Percentiles rank a stretch among this genome's conserved stretches.
These are phyloP conservation scores for Diaporthe batatas DNA, from an alignment of 2,329 filamentous ascomycete genomes.

Conservation along the genomic window DNA sequence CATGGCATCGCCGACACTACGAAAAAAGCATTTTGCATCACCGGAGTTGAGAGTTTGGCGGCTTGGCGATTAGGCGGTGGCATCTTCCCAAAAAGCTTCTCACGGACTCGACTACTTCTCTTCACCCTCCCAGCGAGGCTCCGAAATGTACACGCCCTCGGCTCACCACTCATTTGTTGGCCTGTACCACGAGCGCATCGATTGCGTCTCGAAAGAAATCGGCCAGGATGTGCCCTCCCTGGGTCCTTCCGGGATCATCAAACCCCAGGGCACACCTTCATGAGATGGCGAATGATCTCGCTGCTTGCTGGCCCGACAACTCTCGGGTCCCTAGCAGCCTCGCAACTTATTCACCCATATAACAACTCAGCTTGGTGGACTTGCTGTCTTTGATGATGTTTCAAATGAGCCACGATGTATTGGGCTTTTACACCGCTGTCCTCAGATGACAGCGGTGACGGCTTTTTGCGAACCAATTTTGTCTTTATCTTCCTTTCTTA, in stretches of 20 bases:
- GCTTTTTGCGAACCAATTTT: neutral
- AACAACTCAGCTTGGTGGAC: conserved; percentile 23
- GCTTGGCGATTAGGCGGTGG: conserved; percentile 35
- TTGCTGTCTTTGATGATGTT: conserved; percentile 28
- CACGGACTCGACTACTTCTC: conserved; percentile 2
- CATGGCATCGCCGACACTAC: conserved; percentile 14
- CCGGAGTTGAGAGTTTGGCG: conserved; percentile 41
- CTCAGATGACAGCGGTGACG: neutral
- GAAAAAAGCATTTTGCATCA: conserved; percentile 37
- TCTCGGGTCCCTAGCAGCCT: conserved; percentile 2
- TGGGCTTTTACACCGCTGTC: conserved; percentile 22
- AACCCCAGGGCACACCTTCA: neutral
- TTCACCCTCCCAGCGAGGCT: conserved; percentile 13
- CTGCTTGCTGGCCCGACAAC: neutral
- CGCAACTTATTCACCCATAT: conserved; percentile 16
- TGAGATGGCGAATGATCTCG: neutral
- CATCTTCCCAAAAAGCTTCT: conserved; percentile 27
- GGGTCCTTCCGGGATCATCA: neutral
- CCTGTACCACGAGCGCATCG: conserved; percentile 19
- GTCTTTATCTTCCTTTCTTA: conserved; percentile 6
- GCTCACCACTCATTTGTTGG: neutral
- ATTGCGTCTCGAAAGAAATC: conserved; percentile 1
- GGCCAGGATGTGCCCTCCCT: neutral
- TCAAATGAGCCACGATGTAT: conserved; percentile 25
- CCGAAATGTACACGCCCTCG: neutral